Evolutionary conservation across 768 basidiomycete genomes (phyloP).

Genomic region (Agrocybe pediades): DNA sequence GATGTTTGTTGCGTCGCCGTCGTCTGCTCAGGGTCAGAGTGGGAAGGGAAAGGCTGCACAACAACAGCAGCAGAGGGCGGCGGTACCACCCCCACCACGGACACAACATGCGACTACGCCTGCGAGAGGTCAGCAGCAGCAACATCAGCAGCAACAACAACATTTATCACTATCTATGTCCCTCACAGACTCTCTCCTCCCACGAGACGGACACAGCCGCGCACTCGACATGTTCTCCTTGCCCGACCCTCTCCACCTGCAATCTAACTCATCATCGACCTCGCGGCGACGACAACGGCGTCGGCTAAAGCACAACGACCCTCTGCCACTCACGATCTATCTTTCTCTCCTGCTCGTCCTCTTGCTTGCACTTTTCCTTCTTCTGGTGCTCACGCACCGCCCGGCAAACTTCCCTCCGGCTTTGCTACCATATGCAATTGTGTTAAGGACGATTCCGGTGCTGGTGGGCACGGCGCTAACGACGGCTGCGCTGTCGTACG

Average conservation of each 20-base stretch:
- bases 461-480: slow-evolving; percentile 71
- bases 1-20: slow-evolving; percentile 21
- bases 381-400: slow-evolving; percentile 59
- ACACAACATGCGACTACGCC: slow-evolving; percentile 24
- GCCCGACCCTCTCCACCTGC: slow-evolving; percentile 73
- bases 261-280: slow-evolving; percentile 16
- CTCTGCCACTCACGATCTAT: slow-evolving; percentile 71
- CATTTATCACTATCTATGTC: slow-evolving; percentile 52
- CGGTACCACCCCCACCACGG: slow-evolving; percentile 28
- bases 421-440: slow-evolving; percentile 63
- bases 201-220: slow-evolving; percentile 66
- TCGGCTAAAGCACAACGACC: slow-evolving; percentile 75
- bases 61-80: slow-evolving; percentile 43
- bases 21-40: slow-evolving; percentile 41
- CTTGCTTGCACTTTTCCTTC: slow-evolving; percentile 62
- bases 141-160: slow-evolving; percentile 26
- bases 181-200: slow-evolving; percentile 79
- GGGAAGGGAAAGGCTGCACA: slow-evolving; percentile 28
- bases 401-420: slow-evolving; percentile 38
- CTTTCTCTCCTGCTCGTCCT: slow-evolving; percentile 59
- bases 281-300: slow-evolving; percentile 21
- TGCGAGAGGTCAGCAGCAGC: slow-evolving; percentile 40
- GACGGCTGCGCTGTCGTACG: slow-evolving; percentile 72
- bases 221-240: slow-evolving; percentile 74
- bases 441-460: slow-evolving; percentile 78